Base-by-base conservation (phyloP, 108 stramenopile species). In the Nannochloropsis granulata region DNA sequence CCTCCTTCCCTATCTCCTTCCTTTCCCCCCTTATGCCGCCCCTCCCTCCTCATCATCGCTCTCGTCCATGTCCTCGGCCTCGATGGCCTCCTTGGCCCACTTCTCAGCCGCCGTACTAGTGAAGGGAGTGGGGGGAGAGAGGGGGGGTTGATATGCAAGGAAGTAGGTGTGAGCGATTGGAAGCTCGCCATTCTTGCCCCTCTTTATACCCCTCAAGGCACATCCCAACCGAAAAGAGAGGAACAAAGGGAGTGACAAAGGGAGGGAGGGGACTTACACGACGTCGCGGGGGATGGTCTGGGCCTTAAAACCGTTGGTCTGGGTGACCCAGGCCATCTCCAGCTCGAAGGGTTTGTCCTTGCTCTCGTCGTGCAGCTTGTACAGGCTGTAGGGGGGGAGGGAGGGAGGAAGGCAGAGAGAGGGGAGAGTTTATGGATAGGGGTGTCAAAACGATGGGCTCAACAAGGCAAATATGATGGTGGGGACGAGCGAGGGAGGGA, bases 261-360 rank as follows among this genome's bases (percentile, higher is more conserved):
- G 79, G 79, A 80, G 24, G 23, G n/a, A 71, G 56, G 56, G 21
- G 56, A 25, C 78, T 84, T 71, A 84, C 84, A 95, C 91, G 25
- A 92, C 80, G 46, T 94, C 94, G 87, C 92, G 91, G 44, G 98
- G 97, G 44, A 98, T 95, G 81, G 92, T 93, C 84, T 83, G 81
- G 91, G 95, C 94, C 86, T 94, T 93, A 92, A 93, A 97, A 44
- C 88, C 90, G 79, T 86, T 95, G 24, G 88, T 95, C 90, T 96
- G 94, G 83, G 93, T 93, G 81, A 98, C 88, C 98, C 98, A 99
- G 46, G 93, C 93, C 90, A 97, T 92, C 87, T 99, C 99, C 56
- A 98, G 83, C 86, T 97, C 96, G 87, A 99, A 95, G 12, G 98
- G 97, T 92, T 98, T 98, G 87, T 98, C 97, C 93, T 98, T 98